Conservation (phyloP, 345 rosid species). For the Populus simonii region DNA sequence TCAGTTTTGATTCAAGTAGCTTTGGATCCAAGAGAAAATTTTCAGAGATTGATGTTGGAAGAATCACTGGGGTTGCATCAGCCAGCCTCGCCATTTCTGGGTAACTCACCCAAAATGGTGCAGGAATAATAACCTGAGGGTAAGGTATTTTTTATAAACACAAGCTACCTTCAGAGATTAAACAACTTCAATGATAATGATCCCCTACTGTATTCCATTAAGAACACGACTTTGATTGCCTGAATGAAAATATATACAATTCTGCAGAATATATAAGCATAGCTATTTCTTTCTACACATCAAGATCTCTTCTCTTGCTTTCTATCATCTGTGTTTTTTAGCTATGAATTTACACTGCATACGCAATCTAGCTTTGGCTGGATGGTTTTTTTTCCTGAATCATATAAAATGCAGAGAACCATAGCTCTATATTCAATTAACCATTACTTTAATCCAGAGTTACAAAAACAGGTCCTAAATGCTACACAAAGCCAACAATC, state of each 20-base stretch:
- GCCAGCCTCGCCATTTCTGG: conserved; percentile 94
- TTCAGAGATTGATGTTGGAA: conserved; percentile 78
- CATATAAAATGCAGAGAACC: not conserved
- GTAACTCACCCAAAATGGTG: conserved; percentile 97
- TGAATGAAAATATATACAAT: not conserved
- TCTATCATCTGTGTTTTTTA: not conserved
- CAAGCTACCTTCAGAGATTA: not conserved
- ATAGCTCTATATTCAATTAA: not conserved
- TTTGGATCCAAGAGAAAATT: conserved; percentile 86
- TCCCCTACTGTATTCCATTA: not conserved
- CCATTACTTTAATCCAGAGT: not conserved
- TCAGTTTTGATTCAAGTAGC: conserved; percentile 64
- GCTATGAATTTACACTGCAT: not conserved
- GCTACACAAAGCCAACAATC: not conserved
- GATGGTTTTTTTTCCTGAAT: too few species aligned
- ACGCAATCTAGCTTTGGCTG: not conserved
- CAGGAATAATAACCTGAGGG: conserved; percentile 86
- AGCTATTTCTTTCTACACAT: not conserved
- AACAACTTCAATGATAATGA: not conserved
- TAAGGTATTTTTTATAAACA: not conserved
- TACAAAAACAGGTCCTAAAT: not conserved
- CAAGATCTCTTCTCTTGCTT: not conserved
- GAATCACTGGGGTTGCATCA: conserved; percentile 87
- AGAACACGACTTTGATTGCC: not conserved
- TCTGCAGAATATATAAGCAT: not conserved